These are phyloP conservation scores for Jamesozyma lodderae DNA, from an alignment of 805 yeast species.

Conservation along the genomic window DNA sequence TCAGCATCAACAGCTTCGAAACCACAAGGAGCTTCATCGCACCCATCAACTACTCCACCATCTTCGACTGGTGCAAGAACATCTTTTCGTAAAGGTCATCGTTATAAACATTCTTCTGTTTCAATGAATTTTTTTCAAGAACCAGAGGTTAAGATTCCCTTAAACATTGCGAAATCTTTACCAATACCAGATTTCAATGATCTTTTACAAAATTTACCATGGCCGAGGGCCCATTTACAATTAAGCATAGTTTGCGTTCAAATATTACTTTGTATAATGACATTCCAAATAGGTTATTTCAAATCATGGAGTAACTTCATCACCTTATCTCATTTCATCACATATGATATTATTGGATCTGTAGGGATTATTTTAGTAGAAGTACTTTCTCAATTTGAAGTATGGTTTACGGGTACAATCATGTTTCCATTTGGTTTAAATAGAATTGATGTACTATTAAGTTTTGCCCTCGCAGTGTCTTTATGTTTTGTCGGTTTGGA, in stretches of 20 bases:
- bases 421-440: constrained; percentile 89
- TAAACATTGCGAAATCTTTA: constrained; percentile 61
- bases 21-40: constrained; percentile 5
- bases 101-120: constrained; percentile 92
- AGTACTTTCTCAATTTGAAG: constrained; percentile 82
- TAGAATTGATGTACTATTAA: constrained; percentile 78
- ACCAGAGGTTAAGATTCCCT: constrained; percentile 66
- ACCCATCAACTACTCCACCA: constrained; percentile 10
- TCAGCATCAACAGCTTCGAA: constrained; percentile 9
- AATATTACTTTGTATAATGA: constrained; percentile 40
- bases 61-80: constrained; percentile 34
- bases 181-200: constrained; percentile 46
- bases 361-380: constrained; percentile 61
- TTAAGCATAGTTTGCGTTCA: constrained; percentile 55
- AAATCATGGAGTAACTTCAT: constrained; percentile 52
- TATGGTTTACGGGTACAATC: constrained; percentile 76
- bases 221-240: constrained; percentile 45
- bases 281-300: constrained; percentile 52
- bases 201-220: constrained; percentile 48
- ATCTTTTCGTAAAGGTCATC: constrained; percentile 83
- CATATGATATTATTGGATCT: constrained; percentile 80
- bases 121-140: constrained; percentile 94
- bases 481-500: constrained; percentile 88
- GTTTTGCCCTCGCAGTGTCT: constrained; percentile 79
- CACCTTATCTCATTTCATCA: constrained; percentile 77